Conservation (phyloP, 345 rosid species). For the Rhodomyrtus tomentosa region DNA sequence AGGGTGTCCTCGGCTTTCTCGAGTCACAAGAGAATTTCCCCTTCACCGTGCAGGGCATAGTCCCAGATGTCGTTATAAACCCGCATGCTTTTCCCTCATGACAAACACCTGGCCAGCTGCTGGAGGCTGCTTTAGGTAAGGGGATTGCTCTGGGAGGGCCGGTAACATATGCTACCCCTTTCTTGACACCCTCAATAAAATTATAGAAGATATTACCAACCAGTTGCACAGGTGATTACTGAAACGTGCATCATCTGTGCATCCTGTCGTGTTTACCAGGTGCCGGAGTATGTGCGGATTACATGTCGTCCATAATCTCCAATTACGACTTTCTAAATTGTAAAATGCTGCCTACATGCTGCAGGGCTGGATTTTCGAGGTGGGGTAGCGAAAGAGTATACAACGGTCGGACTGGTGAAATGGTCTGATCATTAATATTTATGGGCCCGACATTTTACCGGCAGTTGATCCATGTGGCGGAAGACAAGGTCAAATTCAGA, state of each 20-base stretch:
- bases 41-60: constrained; percentile 84
- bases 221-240: constrained; percentile 69
- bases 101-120: constrained; percentile 89
- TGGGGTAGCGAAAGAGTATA: constrained; percentile 85
- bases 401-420: constrained; percentile 71
- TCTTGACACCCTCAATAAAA: constrained; percentile 68
- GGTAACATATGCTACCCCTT: constrained; percentile 70
- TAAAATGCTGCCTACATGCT: background rate
- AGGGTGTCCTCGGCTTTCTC: constrained; percentile 85
- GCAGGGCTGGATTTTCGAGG: constrained; percentile 78
- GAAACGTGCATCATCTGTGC: background rate
- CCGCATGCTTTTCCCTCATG: constrained; percentile 94
- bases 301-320: background rate
- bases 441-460: constrained; percentile 92
- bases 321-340: background rate
- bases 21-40: constrained; percentile 91
- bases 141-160: constrained; percentile 70
- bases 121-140: constrained; percentile 90
- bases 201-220: constrained; percentile 55
- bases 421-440: constrained; percentile 59
- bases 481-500: constrained; percentile 83
- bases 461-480: constrained; percentile 78
- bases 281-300: background rate
- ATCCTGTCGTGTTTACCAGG: background rate
- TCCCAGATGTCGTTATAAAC: constrained; percentile 81